Evolutionary conservation across 352 stramenopile genomes (phyloP).

Genomic region (Phytophthora pisi): DNA sequence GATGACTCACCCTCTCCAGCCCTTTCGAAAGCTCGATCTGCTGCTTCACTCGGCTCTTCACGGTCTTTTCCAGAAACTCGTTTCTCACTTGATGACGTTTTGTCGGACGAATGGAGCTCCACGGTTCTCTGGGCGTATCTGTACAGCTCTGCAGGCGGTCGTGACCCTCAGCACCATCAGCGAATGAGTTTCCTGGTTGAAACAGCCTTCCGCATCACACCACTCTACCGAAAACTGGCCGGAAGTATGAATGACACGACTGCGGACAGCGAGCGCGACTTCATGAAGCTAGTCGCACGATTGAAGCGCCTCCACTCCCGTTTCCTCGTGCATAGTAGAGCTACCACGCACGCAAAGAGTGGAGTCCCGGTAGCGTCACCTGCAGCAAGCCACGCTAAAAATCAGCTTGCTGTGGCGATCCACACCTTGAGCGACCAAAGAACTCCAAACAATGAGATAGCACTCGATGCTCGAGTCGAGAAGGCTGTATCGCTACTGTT

Average conservation of each 20-base stretch:
- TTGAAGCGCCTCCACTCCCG: conserved; percentile 19
- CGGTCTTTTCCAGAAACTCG: conserved; percentile 11
- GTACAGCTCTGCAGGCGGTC: conserved; percentile 44
- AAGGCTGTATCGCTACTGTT: conserved; percentile 32
- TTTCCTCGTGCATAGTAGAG: conserved; percentile 24
- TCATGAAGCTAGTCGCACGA: conserved; percentile 3
- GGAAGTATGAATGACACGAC: not conserved
- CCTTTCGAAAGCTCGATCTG: conserved; percentile 17
- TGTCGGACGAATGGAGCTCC: conserved; percentile 70
- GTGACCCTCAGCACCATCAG: conserved; percentile 46
- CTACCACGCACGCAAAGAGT: conserved; percentile 7
- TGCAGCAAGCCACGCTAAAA: conserved; percentile 21
- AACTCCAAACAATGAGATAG: not conserved
- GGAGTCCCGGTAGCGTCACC: conserved; percentile 28
- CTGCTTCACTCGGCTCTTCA: conserved; percentile 4
- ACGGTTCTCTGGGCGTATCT: conserved; percentile 78
- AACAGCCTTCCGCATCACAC: conserved; percentile 53
- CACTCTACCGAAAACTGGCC: conserved; percentile 34
- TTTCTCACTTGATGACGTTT: conserved; percentile 55
- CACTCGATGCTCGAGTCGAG: conserved; percentile 11
- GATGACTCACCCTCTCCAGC: not conserved
- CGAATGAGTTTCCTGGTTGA: conserved; percentile 69
- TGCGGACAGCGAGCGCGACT: conserved; percentile 6
- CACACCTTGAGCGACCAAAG: conserved; percentile 19
- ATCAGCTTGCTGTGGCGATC: conserved; percentile 20